Percentiles rank a stretch among this genome's conserved stretches.
Evolutionary conservation across 352 stramenopile genomes (phyloP).

Genomic region (Globisporangium cederbergense): DNA sequence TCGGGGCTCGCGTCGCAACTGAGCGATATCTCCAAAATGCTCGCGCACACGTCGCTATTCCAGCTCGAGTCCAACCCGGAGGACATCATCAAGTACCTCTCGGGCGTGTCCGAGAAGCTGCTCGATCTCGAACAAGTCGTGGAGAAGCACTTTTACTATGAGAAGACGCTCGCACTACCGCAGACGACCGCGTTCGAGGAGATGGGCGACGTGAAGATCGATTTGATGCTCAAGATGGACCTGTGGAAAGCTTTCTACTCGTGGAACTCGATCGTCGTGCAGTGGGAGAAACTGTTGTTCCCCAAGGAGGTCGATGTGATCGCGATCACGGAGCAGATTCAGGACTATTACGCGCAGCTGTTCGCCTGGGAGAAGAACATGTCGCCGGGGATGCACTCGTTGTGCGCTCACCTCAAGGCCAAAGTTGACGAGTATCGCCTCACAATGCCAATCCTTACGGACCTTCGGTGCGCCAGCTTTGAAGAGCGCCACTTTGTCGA

Average conservation of each 20-base stretch:
- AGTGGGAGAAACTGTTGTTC: conserved; percentile 56
- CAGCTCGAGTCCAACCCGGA: conserved; percentile 41
- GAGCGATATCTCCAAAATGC: conserved; percentile 23
- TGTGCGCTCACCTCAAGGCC: conserved; percentile 67
- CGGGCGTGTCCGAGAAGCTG: conserved; percentile 30
- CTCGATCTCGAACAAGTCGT: conserved; percentile 30
- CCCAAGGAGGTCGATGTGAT: conserved; percentile 63
- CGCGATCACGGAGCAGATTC: conserved; percentile 65
- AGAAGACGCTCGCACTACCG: conserved; percentile 55
- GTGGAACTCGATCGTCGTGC: conserved; percentile 48
- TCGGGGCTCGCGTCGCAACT: conserved; percentile 37
- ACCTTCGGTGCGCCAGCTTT: conserved; percentile 56
- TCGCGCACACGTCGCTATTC: conserved; percentile 43
- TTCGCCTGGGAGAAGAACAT: conserved; percentile 50
- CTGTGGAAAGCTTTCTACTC: conserved; percentile 76
- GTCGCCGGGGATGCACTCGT: conserved; percentile 34
- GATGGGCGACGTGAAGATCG: conserved; percentile 58
- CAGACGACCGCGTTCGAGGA: conserved; percentile 77
- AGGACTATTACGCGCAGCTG: conserved; percentile 49
- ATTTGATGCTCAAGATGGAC: conserved; percentile 76
- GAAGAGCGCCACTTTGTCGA: conserved; percentile 61
- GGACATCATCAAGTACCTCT: conserved; percentile 48
- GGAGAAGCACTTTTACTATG: conserved; percentile 42
- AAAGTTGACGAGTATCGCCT: conserved; percentile 78
- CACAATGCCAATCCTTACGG: conserved; percentile 72